A percentile compares a stretch with the other conserved stretches of the same genome.
These are phyloP conservation scores for Hevea brasiliensis DNA, from an alignment of 345 rosid species.

Conservation along the genomic window DNA sequence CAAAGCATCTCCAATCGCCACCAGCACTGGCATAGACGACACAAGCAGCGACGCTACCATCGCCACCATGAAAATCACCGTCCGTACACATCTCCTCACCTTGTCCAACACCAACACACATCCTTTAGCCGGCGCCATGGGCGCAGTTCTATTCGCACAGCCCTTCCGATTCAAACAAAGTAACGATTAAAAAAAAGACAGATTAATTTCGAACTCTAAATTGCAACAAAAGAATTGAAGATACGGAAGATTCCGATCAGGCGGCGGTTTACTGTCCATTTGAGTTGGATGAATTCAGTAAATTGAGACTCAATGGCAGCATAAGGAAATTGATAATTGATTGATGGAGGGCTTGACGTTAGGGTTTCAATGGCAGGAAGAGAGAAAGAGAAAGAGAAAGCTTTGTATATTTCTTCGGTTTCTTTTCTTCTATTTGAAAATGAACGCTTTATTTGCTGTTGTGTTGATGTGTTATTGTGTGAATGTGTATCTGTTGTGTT, in stretches of 20 bases:
- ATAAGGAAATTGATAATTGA: neutral
- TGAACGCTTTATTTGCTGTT: constrained; percentile 5
- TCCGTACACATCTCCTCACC: constrained; percentile 60
- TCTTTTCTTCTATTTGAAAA: constrained; percentile 1
- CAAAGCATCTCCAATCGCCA: constrained; percentile 68
- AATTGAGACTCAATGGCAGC: neutral
- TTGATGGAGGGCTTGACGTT: constrained; percentile 2
- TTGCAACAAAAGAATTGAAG: neutral
- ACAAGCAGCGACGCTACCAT: constrained; percentile 81
- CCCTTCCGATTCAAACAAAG: neutral
- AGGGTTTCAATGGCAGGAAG: constrained; percentile 11
- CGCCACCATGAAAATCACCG: constrained; percentile 82
- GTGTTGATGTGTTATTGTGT: neutral
- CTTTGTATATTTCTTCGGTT: constrained; percentile 9
- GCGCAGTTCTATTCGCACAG: neutral
- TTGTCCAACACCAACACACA: constrained; percentile 61
- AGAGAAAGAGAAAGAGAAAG: constrained; percentile 6
- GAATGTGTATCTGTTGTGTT: neutral
- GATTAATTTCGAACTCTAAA: neutral
- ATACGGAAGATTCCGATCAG: neutral
- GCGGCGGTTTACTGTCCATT: constrained; percentile 13
- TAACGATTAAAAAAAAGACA: neutral
- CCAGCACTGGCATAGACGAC: constrained; percentile 81
- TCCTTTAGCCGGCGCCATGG: constrained; percentile 24
- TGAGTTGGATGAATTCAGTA: neutral